Evolutionary conservation across 371 early-diverging fungal species (phyloP).

Genomic region (Lichtheimia hyalospora): DNA sequence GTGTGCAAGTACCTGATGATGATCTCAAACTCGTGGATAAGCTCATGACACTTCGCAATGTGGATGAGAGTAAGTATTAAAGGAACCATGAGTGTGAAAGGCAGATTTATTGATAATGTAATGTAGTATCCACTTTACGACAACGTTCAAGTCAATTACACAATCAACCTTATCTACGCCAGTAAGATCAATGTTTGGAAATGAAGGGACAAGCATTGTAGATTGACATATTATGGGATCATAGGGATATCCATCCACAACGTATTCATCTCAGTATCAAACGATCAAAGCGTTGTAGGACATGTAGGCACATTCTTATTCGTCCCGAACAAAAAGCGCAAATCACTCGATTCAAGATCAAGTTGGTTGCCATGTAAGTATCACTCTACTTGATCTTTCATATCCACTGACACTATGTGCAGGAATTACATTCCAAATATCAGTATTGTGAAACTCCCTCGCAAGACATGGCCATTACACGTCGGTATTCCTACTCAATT

Average conservation of each 20-base stretch:
- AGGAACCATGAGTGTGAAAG: not conserved
- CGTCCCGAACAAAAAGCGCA: constrained; percentile 93
- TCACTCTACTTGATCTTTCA: not conserved
- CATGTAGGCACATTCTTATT: constrained; percentile 85
- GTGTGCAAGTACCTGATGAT: constrained; percentile 48
- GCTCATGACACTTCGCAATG: constrained; percentile 45
- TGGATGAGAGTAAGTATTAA: constrained; percentile 33
- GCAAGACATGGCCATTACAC: constrained; percentile 49
- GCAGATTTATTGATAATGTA: not conserved
- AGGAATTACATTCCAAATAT: constrained; percentile 80
- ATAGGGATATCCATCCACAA: constrained; percentile 71
- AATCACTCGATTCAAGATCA: constrained; percentile 82
- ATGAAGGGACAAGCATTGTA: not conserved
- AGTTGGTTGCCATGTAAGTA: constrained; percentile 71
- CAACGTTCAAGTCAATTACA: constrained; percentile 72
- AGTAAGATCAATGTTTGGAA: constrained; percentile 19
- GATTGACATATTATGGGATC: not conserved
- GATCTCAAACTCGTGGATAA: constrained; percentile 46
- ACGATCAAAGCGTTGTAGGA: constrained; percentile 81
- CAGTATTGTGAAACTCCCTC: constrained; percentile 65
- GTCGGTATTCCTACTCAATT: constrained; percentile 60
- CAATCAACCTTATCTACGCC: constrained; percentile 61
- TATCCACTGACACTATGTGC: not conserved
- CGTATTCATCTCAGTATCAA: constrained; percentile 87
- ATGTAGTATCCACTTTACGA: constrained; percentile 60